These are phyloP conservation scores for Hypomontagnella submonticulosa DNA, from an alignment of 495 filamentous ascomycete species.

Conservation along the genomic window DNA sequence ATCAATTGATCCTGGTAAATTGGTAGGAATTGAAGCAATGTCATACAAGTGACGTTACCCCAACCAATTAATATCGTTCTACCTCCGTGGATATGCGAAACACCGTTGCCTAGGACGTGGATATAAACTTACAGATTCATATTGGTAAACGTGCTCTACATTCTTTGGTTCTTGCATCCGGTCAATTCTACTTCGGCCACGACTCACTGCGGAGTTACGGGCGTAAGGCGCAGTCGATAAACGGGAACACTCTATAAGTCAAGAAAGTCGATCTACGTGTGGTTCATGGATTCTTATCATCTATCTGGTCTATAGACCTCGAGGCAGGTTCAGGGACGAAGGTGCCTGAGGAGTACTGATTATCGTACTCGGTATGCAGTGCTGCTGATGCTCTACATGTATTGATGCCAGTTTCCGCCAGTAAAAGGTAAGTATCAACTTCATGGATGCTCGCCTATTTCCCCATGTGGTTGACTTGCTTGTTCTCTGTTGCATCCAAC, in stretches of 20 bases:
- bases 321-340: conserved; percentile 19
- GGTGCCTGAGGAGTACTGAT: conserved; percentile 21
- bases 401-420: conserved; percentile 4
- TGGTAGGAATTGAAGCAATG: not conserved
- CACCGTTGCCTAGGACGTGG: too few relatives aligned
- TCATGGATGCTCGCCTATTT: not conserved
- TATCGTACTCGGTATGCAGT: conserved; percentile 12
- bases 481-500: not conserved
- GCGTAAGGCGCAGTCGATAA: too few relatives aligned
- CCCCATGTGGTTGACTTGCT: too few relatives aligned
- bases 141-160: too few relatives aligned
- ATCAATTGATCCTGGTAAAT: not conserved
- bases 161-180: too few relatives aligned
- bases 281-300: conserved; percentile 27
- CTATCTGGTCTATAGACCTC: conserved; percentile 35
- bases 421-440: conserved; percentile 1
- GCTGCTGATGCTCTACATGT: conserved; percentile 3
- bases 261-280: not conserved
- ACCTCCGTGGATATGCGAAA: not conserved
- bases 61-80: not conserved
- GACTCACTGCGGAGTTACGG: too few relatives aligned
- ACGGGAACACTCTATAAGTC: too few relatives aligned
- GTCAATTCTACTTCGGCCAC: too few relatives aligned
- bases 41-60: conserved; percentile 29
- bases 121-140: too few relatives aligned